Conservation (phyloP, 2,329 filamentous ascomycete genomes). For the Fusarium stilboides region DNA sequence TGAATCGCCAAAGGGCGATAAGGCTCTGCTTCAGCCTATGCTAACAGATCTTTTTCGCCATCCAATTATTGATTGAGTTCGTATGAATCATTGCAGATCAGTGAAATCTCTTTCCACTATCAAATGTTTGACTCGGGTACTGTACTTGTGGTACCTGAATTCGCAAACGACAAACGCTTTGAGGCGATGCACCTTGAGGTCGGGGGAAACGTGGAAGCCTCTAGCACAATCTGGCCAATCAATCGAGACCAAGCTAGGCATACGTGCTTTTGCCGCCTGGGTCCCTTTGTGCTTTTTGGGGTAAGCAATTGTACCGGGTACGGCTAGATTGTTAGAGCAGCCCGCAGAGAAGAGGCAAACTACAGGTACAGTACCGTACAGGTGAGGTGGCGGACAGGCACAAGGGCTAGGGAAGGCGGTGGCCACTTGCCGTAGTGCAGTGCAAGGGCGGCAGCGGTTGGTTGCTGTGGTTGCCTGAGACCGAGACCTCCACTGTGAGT, state of each 20-base stretch:
- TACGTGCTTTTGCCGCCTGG: slow-evolving; percentile 38
- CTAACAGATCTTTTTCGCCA: slow-evolving; percentile 6
- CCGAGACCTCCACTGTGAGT: slow-evolving; percentile 13
- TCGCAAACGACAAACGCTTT: slow-evolving; percentile 32
- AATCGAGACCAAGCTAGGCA: slow-evolving; percentile 21
- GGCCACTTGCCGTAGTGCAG: slow-evolving; percentile 31
- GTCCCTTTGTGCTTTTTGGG: slow-evolving; percentile 40
- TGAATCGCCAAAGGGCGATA: slow-evolving; percentile 6
- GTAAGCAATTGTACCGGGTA: slow-evolving; percentile 33
- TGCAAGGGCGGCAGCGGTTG: slow-evolving; percentile 20
- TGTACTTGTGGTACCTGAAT: slow-evolving; percentile 37
- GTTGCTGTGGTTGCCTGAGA: slow-evolving; percentile 40
- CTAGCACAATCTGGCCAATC: slow-evolving; percentile 47
- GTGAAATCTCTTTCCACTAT: slow-evolving; percentile 21
- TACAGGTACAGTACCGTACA: slow-evolving; percentile 1
- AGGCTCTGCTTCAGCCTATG: slow-evolving; percentile 2
- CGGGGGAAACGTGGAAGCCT: slow-evolving; percentile 44
- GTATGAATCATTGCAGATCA: slow-evolving; percentile 29
- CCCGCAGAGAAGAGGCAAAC: slow-evolving; percentile 27
- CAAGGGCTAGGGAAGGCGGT: slow-evolving; percentile 14
- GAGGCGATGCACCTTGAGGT: slow-evolving; percentile 37
- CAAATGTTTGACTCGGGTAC: slow-evolving; percentile 33
- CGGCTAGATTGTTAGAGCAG: neutral
- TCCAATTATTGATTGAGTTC: slow-evolving; percentile 1
- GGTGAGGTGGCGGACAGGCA: slow-evolving; percentile 10